phyloP scores from a whole-genome alignment of 164 flowering plant species.

The Kalanchoe fedtschenkoi region DNA sequence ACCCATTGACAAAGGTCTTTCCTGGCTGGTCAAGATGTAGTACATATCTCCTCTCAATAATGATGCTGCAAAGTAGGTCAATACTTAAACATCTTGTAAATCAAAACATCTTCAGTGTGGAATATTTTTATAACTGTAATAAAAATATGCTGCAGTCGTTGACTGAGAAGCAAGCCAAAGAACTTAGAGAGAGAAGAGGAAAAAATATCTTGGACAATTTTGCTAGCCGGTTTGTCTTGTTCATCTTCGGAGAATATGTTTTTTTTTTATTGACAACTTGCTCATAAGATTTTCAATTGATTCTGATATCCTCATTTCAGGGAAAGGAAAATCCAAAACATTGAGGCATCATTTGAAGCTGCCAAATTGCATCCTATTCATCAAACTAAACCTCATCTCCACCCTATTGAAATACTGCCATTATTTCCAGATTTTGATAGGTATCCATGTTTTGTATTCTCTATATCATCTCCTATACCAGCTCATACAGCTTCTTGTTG shows the following conservation, averaged over 20 bases:
- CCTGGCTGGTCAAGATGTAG: constrained; percentile 98
- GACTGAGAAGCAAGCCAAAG: constrained; percentile 94
- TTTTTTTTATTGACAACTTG: not conserved
- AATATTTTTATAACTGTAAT: not conserved
- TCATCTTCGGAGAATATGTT: not conserved
- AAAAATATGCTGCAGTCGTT: constrained; percentile 48
- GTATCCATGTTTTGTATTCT: too few relatives aligned
- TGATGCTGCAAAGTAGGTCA: constrained; percentile 78
- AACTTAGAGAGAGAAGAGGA: constrained; percentile 65
- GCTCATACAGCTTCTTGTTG: too few relatives aligned
- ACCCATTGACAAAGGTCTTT: constrained; percentile 91
- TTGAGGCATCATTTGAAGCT: constrained; percentile 85
- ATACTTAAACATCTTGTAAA: not conserved
- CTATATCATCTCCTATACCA: too few relatives aligned
- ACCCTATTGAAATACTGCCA: constrained; percentile 71
- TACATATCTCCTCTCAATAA: constrained; percentile 87
- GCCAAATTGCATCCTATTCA: constrained; percentile 70
- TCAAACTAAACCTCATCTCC: constrained; percentile 51
- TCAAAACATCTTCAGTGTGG: not conserved
- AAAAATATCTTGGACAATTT: constrained; percentile 56
- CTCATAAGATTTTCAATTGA: not conserved
- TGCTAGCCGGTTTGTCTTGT: constrained; percentile 39
- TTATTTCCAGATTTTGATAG: constrained; percentile 81
- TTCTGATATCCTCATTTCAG: constrained; percentile 23
- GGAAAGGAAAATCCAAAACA: constrained; percentile 75